Conservation (phyloP, 1,139 yeast species). For the Saccharomyces hybrid region DNA sequence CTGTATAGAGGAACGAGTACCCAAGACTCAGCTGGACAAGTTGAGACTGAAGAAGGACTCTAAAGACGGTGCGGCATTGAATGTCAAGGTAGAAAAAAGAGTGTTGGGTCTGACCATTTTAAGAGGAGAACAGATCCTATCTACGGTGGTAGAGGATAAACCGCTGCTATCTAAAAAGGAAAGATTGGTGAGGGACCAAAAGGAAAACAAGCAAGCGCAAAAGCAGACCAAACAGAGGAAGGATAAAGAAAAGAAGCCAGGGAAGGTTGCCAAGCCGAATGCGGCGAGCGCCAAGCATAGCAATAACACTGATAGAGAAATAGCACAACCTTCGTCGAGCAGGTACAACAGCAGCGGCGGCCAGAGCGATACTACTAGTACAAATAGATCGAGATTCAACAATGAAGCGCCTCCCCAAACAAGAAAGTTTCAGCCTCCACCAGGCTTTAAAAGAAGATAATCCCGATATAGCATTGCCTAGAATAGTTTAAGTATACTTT, state of each 20-base stretch:
- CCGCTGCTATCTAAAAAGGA: conserved; percentile 47
- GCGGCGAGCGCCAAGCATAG: conserved; percentile 14
- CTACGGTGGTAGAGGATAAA: conserved; percentile 72
- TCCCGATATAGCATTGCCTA: background rate
- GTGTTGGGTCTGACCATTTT: conserved; percentile 72
- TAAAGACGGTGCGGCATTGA: conserved; percentile 11
- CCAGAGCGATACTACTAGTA: conserved; percentile 1
- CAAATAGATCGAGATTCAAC: conserved; percentile 17
- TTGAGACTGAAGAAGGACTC: conserved; percentile 31
- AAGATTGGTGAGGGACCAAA: conserved; percentile 24
- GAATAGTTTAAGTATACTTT: background rate
- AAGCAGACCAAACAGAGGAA: conserved; percentile 20
- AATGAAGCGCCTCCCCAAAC: conserved; percentile 20
- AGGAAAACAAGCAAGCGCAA: conserved; percentile 21
- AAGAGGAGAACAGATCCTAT: conserved; percentile 85
- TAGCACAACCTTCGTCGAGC: background rate
- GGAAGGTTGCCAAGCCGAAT: conserved; percentile 8
- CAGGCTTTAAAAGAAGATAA: conserved; percentile 34
- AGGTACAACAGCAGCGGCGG: conserved; percentile 2
- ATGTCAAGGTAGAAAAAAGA: conserved; percentile 42
- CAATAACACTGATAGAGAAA: conserved; percentile 10
- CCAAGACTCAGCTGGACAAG: conserved; percentile 49
- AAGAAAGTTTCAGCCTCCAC: conserved; percentile 38
- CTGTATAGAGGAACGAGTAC: conserved; percentile 73
- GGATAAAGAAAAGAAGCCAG: conserved; percentile 7